A percentile compares a stretch with the other conserved stretches of the same genome.
Conservation (phyloP, 352 stramenopile genomes). For the Globisporangium polare region DNA sequence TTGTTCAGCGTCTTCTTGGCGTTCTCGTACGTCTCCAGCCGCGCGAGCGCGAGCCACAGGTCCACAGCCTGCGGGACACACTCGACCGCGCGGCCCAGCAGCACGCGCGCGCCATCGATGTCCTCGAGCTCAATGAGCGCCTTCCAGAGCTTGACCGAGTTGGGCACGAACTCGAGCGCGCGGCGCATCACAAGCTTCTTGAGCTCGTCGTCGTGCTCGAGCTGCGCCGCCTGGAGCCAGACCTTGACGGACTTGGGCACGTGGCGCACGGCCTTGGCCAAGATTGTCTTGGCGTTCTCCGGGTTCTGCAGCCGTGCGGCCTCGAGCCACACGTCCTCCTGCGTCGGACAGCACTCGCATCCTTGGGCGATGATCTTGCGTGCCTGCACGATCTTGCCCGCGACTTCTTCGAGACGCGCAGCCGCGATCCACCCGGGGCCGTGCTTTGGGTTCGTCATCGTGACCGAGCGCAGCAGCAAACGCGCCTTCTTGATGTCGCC, state of each 20-base stretch:
- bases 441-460: constrained; percentile 98
- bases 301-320: constrained; percentile 93
- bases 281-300: constrained; percentile 96
- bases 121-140: constrained; percentile 98
- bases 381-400: constrained; percentile 94
- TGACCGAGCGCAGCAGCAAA: constrained; percentile 94
- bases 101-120: constrained; percentile 92
- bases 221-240: constrained; percentile 94
- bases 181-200: constrained; percentile 90
- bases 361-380: constrained; percentile 97
- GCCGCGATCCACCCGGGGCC: constrained; percentile 98
- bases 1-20: constrained; percentile 97
- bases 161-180: constrained; percentile 95
- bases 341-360: constrained; percentile 94
- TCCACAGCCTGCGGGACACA: constrained; percentile 97
- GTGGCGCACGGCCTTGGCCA: constrained; percentile 93
- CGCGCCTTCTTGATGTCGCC: constrained; percentile 98
- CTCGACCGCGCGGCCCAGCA: constrained; percentile 97
- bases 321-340: constrained; percentile 99
- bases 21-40: constrained; percentile 98
- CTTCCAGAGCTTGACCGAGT: constrained; percentile 98
- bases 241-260: constrained; percentile 95
- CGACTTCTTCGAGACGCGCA: constrained; percentile 97
- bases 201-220: constrained; percentile 88
- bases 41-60: constrained; percentile 97